Percentiles rank a stretch among this genome's conserved stretches.
phyloP scores from a whole-genome alignment of 805 yeast genomes.

The Starmerella powellii region DNA sequence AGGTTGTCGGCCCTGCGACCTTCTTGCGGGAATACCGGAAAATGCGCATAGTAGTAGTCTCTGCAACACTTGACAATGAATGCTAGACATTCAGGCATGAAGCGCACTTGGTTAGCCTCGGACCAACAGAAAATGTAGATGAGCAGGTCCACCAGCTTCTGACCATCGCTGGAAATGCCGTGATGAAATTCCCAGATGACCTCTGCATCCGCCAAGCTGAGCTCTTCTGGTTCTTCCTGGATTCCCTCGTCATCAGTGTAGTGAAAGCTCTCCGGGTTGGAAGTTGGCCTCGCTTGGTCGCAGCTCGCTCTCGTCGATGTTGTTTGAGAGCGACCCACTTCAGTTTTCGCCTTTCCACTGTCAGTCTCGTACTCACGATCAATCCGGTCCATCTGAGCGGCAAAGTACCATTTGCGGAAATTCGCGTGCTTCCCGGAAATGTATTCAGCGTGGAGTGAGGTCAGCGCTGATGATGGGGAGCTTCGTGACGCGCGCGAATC shows the following conservation, averaged over 20 bases:
- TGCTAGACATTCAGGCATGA: slow-evolving; percentile 81
- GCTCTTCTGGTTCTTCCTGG: slow-evolving; percentile 21
- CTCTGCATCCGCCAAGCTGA: slow-evolving; percentile 44
- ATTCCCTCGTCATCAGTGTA: no score
- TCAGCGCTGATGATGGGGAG: slow-evolving; percentile 44
- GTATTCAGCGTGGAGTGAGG: slow-evolving; percentile 58
- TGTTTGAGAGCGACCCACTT: background rate
- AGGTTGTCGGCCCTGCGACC: slow-evolving; percentile 1
- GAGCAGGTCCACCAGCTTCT: slow-evolving; percentile 51
- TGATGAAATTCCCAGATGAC: slow-evolving; percentile 35
- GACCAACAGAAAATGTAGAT: slow-evolving; percentile 76
- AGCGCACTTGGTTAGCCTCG: slow-evolving; percentile 74
- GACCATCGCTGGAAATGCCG: slow-evolving; percentile 40
- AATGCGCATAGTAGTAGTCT: slow-evolving; percentile 36
- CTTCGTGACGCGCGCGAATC: slow-evolving; percentile 61
- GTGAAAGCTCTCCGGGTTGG: background rate
- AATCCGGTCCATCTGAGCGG: slow-evolving; percentile 53
- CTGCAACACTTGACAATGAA: slow-evolving; percentile 73
- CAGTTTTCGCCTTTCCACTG: background rate
- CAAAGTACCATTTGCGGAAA: slow-evolving; percentile 66
- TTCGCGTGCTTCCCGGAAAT: slow-evolving; percentile 61
- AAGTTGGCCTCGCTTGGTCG: background rate
- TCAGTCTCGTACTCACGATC: slow-evolving; percentile 1
- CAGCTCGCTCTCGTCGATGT: background rate
- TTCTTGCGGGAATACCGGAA: background rate